A percentile compares a stretch with the other conserved stretches of the same genome.
Conservation (phyloP, 805 yeast species). For the Kluyveromyces wickerhamii region DNA sequence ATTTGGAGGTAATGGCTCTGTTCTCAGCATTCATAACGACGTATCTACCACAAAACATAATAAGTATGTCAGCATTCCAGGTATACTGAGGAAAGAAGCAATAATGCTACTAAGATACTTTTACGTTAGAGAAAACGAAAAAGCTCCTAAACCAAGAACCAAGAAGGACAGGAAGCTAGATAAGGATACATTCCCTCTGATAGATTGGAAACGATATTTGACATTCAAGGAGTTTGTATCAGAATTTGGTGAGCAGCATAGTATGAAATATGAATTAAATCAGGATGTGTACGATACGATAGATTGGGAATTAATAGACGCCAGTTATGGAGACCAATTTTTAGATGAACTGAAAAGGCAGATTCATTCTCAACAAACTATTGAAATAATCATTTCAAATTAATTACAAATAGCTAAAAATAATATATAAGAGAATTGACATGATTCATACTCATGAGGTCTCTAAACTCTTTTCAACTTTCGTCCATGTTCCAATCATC, state of each 20-base stretch:
- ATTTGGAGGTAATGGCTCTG: slow-evolving; percentile 95
- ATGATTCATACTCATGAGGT: too few relatives aligned
- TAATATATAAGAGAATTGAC: too few relatives aligned
- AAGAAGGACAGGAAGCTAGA: slow-evolving; percentile 63
- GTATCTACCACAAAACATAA: slow-evolving; percentile 17
- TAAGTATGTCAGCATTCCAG: slow-evolving; percentile 59
- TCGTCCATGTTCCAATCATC: slow-evolving; percentile 64
- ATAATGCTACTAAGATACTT: slow-evolving; percentile 72
- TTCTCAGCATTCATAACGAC: slow-evolving; percentile 51
- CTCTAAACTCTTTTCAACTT: slow-evolving; percentile 36
- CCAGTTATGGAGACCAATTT: slow-evolving; percentile 11
- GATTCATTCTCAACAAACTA: not conserved
- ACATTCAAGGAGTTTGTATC: slow-evolving; percentile 40
- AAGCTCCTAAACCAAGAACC: slow-evolving; percentile 73
- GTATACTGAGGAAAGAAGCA: slow-evolving; percentile 73
- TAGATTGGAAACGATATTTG: slow-evolving; percentile 51
- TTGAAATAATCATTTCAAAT: too few relatives aligned
- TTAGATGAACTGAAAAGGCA: not conserved
- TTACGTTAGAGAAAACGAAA: slow-evolving; percentile 75
- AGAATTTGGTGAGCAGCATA: slow-evolving; percentile 14
- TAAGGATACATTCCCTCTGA: slow-evolving; percentile 46
- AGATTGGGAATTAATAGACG: slow-evolving; percentile 24
- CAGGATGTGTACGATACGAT: slow-evolving; percentile 14
- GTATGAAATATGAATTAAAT: slow-evolving; percentile 11
- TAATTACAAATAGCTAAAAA: too few relatives aligned